Base-by-base conservation (phyloP, 495 filamentous ascomycete species). In the Bathelium albidoporum region DNA sequence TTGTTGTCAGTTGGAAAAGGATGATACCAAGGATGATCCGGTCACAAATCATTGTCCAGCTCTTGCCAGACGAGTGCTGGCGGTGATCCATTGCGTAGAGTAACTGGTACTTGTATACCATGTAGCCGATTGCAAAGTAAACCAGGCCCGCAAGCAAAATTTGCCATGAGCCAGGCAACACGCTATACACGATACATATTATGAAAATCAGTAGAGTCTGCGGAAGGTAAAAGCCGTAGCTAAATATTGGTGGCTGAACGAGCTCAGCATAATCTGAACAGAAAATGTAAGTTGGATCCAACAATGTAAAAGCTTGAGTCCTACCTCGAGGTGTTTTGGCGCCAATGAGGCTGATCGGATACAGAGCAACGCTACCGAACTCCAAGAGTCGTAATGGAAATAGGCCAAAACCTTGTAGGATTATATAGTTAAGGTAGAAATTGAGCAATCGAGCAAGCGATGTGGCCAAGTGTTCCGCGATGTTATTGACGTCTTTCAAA, bases 71-170 rank as follows among this genome's bases (percentile, higher is more conserved):
- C 4, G 94, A 91, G 71, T 97, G 92, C 64, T 95, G 91, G 7
- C 89, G 87, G 70, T 97, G 91, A 72, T 97, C 91, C 95, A 99
- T 97, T 11, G 95, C 90, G 73, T 97, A 99, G 3, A 99, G 79
- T 5, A 99, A 80, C 75, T 97, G 95, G 71, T 97, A 97, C 73
- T 99, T 99, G 82, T 97, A 96, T 31, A 91, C 92, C 70, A 93
- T 95, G 68, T 89, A 87, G 29, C 95, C 95, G 44, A 97, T 80
- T 16, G 83, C 76, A 70, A 97, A 99, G 73, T 97, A 99, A 12
- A 88, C 74, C 53, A 95, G 76, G 9, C 95, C 95, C 58, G 94
- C 87, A 28, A 88, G 78, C 20, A 95, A 83, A 20, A 97, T 87
- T 53, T 89, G 76, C 79, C 85, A 94, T 0, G 92, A 93, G 61